phyloP scores from a whole-genome alignment of 495 filamentous ascomycete genomes.

The Penicillium mononematosum region DNA sequence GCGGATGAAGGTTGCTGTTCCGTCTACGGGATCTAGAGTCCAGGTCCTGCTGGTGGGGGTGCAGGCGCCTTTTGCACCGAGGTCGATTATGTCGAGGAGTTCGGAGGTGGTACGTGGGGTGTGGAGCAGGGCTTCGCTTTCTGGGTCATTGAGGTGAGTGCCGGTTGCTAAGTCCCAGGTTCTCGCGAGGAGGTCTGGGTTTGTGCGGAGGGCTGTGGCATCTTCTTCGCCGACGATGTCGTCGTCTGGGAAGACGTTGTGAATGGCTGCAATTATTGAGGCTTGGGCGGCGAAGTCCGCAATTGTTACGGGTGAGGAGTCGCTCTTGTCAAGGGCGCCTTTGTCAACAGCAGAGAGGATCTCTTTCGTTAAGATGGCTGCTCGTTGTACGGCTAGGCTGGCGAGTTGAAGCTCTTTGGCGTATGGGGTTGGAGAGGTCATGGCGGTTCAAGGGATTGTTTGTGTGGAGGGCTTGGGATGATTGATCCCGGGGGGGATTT shows the following conservation, averaged over 20 bases:
- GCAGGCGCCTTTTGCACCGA: slow-evolving; percentile 50
- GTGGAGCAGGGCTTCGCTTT: slow-evolving; percentile 40
- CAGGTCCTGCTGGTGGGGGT: slow-evolving; percentile 47
- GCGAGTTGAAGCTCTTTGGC: slow-evolving; percentile 50
- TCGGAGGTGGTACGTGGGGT: slow-evolving; percentile 49
- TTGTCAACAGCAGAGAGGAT: slow-evolving; percentile 49
- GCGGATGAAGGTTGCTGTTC: slow-evolving; percentile 63
- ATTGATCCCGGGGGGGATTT: not conserved
- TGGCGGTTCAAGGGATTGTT: slow-evolving; percentile 4
- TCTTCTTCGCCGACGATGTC: slow-evolving; percentile 63
- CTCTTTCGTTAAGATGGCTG: slow-evolving; percentile 51
- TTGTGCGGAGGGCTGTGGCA: slow-evolving; percentile 50
- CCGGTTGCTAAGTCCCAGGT: slow-evolving; percentile 52
- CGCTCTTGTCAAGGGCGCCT: slow-evolving; percentile 54
- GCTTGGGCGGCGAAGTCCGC: slow-evolving; percentile 68
- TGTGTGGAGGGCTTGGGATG: not conserved
- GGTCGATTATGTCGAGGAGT: slow-evolving; percentile 62
- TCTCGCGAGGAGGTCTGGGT: slow-evolving; percentile 49
- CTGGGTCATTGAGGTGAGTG: slow-evolving; percentile 38
- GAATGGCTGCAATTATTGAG: slow-evolving; percentile 56
- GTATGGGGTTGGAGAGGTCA: slow-evolving; percentile 32
- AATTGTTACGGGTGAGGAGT: slow-evolving; percentile 62
- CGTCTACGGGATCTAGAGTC: slow-evolving; percentile 73
- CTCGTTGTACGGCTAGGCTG: slow-evolving; percentile 53
- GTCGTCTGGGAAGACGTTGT: slow-evolving; percentile 54